Evolutionary conservation across 2,329 filamentous ascomycete species (phyloP).

Genomic region (Lachnellula cervina): DNA sequence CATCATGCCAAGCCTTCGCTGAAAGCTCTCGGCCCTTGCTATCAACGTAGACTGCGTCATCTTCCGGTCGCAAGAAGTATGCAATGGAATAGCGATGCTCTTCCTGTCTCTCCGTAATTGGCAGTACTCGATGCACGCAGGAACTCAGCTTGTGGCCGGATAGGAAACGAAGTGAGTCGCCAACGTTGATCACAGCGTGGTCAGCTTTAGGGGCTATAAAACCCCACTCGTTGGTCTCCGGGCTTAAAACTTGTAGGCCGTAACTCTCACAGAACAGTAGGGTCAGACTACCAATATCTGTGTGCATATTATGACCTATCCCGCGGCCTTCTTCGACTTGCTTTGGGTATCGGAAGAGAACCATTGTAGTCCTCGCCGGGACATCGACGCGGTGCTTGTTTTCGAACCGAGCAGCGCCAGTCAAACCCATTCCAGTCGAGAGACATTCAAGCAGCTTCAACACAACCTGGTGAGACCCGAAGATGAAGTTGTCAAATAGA

Average conservation of each 20-base stretch:
- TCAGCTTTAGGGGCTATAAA: conserved; percentile 48
- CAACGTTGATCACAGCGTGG: conserved; percentile 51
- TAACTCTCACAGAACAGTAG: conserved; percentile 46
- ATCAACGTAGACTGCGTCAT: conserved; percentile 50
- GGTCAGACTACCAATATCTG: conserved; percentile 51
- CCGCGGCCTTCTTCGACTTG: neutral
- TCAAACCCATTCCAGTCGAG: neutral
- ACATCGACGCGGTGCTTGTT: neutral
- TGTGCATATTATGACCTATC: conserved; percentile 45
- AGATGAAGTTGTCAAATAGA: neutral
- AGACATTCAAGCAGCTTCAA: neutral
- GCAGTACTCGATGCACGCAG: conserved; percentile 52
- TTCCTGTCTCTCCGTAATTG: conserved; percentile 36
- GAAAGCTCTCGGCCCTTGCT: conserved; percentile 48
- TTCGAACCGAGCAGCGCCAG: conserved; percentile 2
- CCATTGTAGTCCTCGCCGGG: conserved; percentile 1
- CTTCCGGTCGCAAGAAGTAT: conserved; percentile 52
- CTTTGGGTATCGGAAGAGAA: conserved; percentile 5
- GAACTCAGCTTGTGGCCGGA: conserved; percentile 47
- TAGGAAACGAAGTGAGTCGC: conserved; percentile 52
- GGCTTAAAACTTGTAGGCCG: conserved; percentile 47
- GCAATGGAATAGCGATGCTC: conserved; percentile 55
- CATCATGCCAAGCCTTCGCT: conserved; percentile 47
- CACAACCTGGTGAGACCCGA: neutral
- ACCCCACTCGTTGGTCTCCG: conserved; percentile 43